A percentile compares a stretch with the other conserved stretches of the same genome.
These are phyloP conservation scores for Rhodotorula sp. DNA, from an alignment of 1,284 basidiomycete genomes.

Conservation along the genomic window DNA sequence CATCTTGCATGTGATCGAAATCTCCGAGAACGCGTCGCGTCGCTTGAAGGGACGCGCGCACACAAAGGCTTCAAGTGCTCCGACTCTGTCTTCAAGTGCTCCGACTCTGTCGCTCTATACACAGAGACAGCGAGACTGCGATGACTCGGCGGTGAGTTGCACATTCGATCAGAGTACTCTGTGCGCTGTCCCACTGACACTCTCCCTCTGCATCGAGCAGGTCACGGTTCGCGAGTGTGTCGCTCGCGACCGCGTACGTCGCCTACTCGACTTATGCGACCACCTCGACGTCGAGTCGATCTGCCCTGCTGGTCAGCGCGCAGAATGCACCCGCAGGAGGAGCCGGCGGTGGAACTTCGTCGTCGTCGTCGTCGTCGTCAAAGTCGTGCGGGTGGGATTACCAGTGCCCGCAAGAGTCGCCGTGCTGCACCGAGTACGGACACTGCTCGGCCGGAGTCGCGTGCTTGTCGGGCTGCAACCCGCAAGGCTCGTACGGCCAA, in stretches of 20 bases:
- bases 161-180: too few relatives aligned
- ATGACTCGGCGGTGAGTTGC: too few relatives aligned
- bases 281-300: background rate
- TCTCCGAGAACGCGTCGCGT: too few relatives aligned
- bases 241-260: background rate
- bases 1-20: too few relatives aligned
- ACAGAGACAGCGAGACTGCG: too few relatives aligned
- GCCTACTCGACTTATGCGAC: background rate
- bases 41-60: too few relatives aligned
- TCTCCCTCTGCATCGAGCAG: background rate
- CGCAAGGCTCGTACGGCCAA: conserved; percentile 18
- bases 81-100: too few relatives aligned
- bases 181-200: too few relatives aligned
- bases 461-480: conserved; percentile 31
- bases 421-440: conserved; percentile 24
- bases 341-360: background rate
- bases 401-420: conserved; percentile 4
- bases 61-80: too few relatives aligned
- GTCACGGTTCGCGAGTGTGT: background rate
- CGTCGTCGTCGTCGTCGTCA: background rate
- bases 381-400: conserved; percentile 18
- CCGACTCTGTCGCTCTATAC: too few relatives aligned
- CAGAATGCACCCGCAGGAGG: conserved; percentile 8
- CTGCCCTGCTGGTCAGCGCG: background rate
- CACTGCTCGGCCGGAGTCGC: conserved; percentile 19